These are phyloP conservation scores for Xylariaceae sp. DNA, from an alignment of 2,329 filamentous ascomycete genomes.

Conservation along the genomic window DNA sequence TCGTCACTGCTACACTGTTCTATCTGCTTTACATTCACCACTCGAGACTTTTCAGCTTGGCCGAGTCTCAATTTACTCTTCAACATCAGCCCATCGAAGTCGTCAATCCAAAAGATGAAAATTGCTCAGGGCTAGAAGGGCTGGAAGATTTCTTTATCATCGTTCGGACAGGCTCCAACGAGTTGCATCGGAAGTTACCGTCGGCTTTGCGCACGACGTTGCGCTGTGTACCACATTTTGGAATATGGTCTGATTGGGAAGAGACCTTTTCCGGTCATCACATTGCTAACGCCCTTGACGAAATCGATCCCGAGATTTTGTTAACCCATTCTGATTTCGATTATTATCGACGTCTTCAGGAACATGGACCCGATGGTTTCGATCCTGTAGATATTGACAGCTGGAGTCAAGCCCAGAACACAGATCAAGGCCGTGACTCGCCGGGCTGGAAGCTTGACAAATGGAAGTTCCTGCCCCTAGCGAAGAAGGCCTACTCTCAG, in stretches of 20 bases:
- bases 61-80: not conserved
- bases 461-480: slow-evolving; percentile 14
- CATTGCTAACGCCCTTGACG: slow-evolving; percentile 8
- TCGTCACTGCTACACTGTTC: not conserved
- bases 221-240: slow-evolving; percentile 10
- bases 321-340: slow-evolving; percentile 10
- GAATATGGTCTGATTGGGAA: slow-evolving; percentile 15
- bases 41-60: no score
- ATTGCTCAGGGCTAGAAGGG: slow-evolving; percentile 6
- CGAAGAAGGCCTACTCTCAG: slow-evolving; percentile 11
- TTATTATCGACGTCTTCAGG: slow-evolving; percentile 12
- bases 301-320: slow-evolving; percentile 9
- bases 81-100: not conserved
- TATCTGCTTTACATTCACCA: no score
- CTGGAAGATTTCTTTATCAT: slow-evolving; percentile 16
- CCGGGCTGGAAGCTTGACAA: slow-evolving; percentile 15
- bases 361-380: not conserved
- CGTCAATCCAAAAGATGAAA: not conserved
- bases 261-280: slow-evolving; percentile 12
- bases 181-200: slow-evolving; percentile 13
- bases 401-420: slow-evolving; percentile 12
- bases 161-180: slow-evolving; percentile 18
- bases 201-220: slow-evolving; percentile 11
- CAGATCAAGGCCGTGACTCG: slow-evolving; percentile 8
- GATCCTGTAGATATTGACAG: not conserved